Percentiles rank a stretch among this genome's conserved stretches.
These are phyloP conservation scores for Zygotorulaspora danielsina DNA, from an alignment of 805 yeast genomes.

Conservation along the genomic window DNA sequence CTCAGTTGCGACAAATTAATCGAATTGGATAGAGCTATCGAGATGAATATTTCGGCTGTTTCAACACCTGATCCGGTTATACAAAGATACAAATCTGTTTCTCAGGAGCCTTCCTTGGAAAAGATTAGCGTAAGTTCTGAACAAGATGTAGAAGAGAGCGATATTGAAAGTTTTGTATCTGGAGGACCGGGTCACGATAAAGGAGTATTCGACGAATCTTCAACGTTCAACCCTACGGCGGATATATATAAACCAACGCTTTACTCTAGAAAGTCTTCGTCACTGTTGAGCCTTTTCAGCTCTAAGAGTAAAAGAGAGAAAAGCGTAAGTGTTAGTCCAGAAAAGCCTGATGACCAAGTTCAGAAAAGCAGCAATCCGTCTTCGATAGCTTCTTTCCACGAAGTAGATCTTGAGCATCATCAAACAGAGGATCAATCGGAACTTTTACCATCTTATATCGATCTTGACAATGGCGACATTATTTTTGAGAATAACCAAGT, in stretches of 20 bases:
- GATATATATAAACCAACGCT: slow-evolving; percentile 22
- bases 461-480: slow-evolving; percentile 7
- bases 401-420: neutral
- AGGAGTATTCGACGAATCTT: slow-evolving; percentile 1
- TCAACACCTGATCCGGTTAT: slow-evolving; percentile 7
- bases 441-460: slow-evolving; percentile 14
- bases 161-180: slow-evolving; percentile 9
- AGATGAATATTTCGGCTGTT: slow-evolving; percentile 20
- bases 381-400: slow-evolving; percentile 2
- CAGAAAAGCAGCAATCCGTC: slow-evolving; percentile 4
- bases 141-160: slow-evolving; percentile 11
- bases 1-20: slow-evolving; percentile 26
- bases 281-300: slow-evolving; percentile 29
- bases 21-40: slow-evolving; percentile 24
- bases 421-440: slow-evolving; percentile 1
- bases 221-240: slow-evolving; percentile 20
- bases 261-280: slow-evolving; percentile 23
- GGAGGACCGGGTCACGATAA: slow-evolving; percentile 5
- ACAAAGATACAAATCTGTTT: slow-evolving; percentile 16
- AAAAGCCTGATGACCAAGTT: slow-evolving; percentile 2
- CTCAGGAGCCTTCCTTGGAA: slow-evolving; percentile 18
- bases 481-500: slow-evolving; percentile 18
- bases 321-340: neutral
- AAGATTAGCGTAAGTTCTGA: slow-evolving; percentile 10
- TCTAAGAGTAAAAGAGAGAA: slow-evolving; percentile 17